These are phyloP conservation scores for Triticum aestivum DNA, from an alignment of 176 grass and related monocot species.

Conservation along the genomic window IWGSC_CS_RefSeq_v2.1 NC_057813.1:534509433-534509932, in stretches of 20 bases:
- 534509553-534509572: not conserved
- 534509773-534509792: not conserved
- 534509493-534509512: too few species aligned
- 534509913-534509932: too few species aligned
- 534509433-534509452: too few species aligned
- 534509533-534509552: too few species aligned
- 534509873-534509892: too few species aligned
- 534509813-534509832: not conserved
- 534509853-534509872: too few species aligned
- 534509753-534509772: not conserved
- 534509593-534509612: not conserved
- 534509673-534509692: not conserved
- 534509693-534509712: not conserved
- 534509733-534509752: not conserved
- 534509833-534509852: not conserved
- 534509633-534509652: not conserved
- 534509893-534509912: too few species aligned
- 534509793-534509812: slow-evolving; percentile 12
- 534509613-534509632: not conserved
- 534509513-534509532: too few species aligned
- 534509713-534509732: not conserved
- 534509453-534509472: too few species aligned
- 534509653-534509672: not conserved
- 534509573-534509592: not conserved
- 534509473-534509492: too few species aligned